Percentiles rank a stretch among this genome's conserved stretches.
Evolutionary conservation across 2,329 filamentous ascomycete genomes (phyloP).

Genomic region (Aspergillus aculeatinus): DNA sequence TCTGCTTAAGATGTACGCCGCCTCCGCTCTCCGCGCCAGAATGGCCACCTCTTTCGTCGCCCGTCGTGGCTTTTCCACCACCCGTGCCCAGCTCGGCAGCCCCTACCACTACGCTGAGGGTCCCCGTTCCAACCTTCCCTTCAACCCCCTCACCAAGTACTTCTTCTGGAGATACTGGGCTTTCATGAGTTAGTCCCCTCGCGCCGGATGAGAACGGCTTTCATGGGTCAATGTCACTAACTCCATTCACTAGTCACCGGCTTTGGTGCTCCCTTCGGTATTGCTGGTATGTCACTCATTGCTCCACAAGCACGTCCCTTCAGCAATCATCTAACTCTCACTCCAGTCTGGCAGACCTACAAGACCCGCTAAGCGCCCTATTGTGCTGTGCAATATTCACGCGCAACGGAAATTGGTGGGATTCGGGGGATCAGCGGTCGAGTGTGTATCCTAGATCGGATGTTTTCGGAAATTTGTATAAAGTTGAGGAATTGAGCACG

Average conservation of each 20-base stretch:
- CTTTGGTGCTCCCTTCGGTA: conserved; percentile 60
- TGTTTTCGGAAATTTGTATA: conserved; percentile 39
- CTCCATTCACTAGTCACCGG: conserved; percentile 50
- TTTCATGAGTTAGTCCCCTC: conserved; percentile 63
- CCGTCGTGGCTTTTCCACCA: conserved; percentile 93
- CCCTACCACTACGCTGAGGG: conserved; percentile 99
- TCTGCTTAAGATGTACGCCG: conserved; percentile 71
- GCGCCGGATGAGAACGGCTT: conserved; percentile 2
- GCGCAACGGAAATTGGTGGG: conserved; percentile 20
- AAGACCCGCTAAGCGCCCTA: conserved; percentile 53
- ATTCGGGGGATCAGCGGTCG: conserved; percentile 18
- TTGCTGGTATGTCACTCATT: conserved; percentile 57
- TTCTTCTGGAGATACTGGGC: conserved; percentile 82
- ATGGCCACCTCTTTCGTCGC: conserved; percentile 66
- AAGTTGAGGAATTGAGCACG: conserved; percentile 38
- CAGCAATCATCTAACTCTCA: conserved; percentile 20
- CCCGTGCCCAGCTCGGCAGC: conserved; percentile 78
- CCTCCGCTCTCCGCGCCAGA: conserved; percentile 62
- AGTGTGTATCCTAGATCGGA: conserved; percentile 23
- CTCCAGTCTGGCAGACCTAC: conserved; percentile 65
- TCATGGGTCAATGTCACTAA: conserved; percentile 36
- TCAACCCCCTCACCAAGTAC: conserved; percentile 88
- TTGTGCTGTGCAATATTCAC: conserved; percentile 16
- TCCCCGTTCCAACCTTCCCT: conserved; percentile 89
- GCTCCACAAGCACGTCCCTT: background rate